These are phyloP conservation scores for Sclerotinia subarctica DNA, from an alignment of 2,329 filamentous ascomycete species.

Conservation along the genomic window DNA sequence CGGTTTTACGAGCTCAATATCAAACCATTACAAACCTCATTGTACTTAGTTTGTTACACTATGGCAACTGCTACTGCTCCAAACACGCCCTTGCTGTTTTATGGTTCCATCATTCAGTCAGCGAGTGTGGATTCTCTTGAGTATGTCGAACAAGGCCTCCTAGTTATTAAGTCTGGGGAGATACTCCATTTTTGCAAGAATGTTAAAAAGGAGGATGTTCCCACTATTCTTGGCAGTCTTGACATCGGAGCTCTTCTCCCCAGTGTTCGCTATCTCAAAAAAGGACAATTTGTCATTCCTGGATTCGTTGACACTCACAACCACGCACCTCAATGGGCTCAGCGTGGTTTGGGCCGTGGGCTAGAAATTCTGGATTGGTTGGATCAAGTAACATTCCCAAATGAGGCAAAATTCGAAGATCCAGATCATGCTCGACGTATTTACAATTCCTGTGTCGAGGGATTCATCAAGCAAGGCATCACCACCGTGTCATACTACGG, in stretches of 20 bases:
- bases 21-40: not conserved
- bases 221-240: not conserved
- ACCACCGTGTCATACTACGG: slow-evolving; percentile 90
- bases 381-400: slow-evolving; percentile 59
- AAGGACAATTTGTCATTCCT: slow-evolving; percentile 50
- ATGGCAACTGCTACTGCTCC: slow-evolving; percentile 8
- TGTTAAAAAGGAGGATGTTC: slow-evolving; percentile 2
- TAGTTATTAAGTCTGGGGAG: slow-evolving; percentile 20
- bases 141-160: slow-evolving; percentile 18
- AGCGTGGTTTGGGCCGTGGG: slow-evolving; percentile 38
- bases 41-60: not conserved
- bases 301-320: slow-evolving; percentile 66
- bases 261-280: slow-evolving; percentile 15
- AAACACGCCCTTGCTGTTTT: slow-evolving; percentile 15
- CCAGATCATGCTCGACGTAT: slow-evolving; percentile 60
- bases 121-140: slow-evolving; percentile 15
- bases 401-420: slow-evolving; percentile 65
- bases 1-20: not conserved
- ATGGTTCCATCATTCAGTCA: slow-evolving; percentile 24
- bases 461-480: slow-evolving; percentile 81
- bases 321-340: slow-evolving; percentile 59
- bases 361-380: slow-evolving; percentile 56
- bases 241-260: slow-evolving; percentile 3
- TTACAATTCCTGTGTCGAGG: slow-evolving; percentile 72
- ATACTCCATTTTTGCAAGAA: slow-evolving; percentile 15